Conservation (phyloP, 1,139 yeast genomes). For the Magnusiomyces starmeri region DNA sequence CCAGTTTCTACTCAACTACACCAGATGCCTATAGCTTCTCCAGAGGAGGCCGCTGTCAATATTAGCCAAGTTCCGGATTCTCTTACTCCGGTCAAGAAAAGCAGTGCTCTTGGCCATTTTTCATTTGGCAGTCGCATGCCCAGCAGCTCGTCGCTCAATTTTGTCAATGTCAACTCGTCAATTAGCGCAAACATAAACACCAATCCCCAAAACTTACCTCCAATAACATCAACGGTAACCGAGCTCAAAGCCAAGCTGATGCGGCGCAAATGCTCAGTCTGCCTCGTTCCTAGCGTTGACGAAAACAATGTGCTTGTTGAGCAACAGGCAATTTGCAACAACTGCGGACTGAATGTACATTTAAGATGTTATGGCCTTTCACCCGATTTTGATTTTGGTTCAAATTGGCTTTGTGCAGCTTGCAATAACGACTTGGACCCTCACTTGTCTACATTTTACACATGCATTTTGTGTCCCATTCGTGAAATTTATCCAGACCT, state of each 20-base stretch:
- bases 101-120: no score
- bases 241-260: neutral
- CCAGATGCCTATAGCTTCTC: no score
- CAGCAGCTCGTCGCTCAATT: no score
- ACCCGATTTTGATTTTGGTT: slow-evolving; percentile 1
- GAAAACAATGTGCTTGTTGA: neutral
- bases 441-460: slow-evolving; percentile 46
- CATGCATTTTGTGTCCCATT: slow-evolving; percentile 61
- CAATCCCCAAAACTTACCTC: no score
- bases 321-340: slow-evolving; percentile 49
- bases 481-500: slow-evolving; percentile 37
- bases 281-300: neutral
- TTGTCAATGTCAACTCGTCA: no score
- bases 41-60: no score
- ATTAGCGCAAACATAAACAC: no score
- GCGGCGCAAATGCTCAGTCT: neutral
- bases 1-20: no score
- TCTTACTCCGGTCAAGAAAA: no score
- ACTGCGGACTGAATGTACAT: slow-evolving; percentile 71
- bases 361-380: slow-evolving; percentile 57
- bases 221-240: no score
- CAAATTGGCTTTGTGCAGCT: slow-evolving; percentile 70
- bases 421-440: slow-evolving; percentile 70
- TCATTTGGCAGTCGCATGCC: no score
- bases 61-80: no score